Base-by-base conservation (phyloP, 371 early-diverging fungal species). In the Racocetra persica region DNA sequence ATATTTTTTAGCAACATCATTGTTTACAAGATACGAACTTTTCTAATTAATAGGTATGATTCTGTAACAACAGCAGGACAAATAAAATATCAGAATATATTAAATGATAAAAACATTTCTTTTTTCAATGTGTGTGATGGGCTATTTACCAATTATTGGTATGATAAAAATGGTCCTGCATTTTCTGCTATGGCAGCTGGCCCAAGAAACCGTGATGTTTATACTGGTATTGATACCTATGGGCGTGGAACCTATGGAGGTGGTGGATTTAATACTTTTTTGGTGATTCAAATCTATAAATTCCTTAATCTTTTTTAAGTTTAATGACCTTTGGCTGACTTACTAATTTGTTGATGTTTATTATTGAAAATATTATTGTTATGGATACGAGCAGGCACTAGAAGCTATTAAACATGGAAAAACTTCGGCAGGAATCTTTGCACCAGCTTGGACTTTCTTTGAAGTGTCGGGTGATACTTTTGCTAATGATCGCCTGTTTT, bases 181-280 rank as follows among this genome's bases (percentile, higher is more conserved):
- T 74, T 78, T 38, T 82, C 73, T 16, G 73, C 91, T 10, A 80
- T 79, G 22, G 74, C 62, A 26, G 16, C 82, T n/a, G 91, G 88
- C 28, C 83, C 83, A 8, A 76, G 85, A 10, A 84, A 84, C n/a
- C 74, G 83, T 6, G 88, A 90, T 79, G 86, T 92, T 1, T 92
- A 87, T 73, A 89, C 89, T 62, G 92, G 92, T 0, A 90, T 89
- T 6, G 92, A 93, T 82, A 87, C 91, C 38, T 92, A 91, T 90
- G 93, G 93, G 4, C 84, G 92, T 72, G 86, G 83, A 52, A 91
- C 90, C 0, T 91, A 85, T 81, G 92, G 91, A 36, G 92, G 91
- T 1, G 92, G 93, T 13, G 88, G 88, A 1, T 91, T 51, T 51
- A 51, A 51, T 51, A 51, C 51, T 51, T 51, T 51, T 51, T 51